phyloP scores from a whole-genome alignment of 23 red algal species.

The Gracilaria caudata region DNA sequence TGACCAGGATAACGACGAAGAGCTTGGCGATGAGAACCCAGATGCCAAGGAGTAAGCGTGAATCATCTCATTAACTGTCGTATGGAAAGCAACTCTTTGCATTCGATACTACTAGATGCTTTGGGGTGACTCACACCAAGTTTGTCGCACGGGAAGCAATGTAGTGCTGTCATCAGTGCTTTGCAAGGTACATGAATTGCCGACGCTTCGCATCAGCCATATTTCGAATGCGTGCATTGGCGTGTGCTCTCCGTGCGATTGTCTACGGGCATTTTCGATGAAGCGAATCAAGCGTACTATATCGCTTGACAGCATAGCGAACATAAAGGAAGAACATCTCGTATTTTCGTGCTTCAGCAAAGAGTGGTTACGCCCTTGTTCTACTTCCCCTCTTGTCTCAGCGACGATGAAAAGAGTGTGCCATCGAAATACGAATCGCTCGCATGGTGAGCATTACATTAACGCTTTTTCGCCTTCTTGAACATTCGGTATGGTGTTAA shows the following conservation, averaged over 20 bases:
- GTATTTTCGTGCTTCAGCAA: slow-evolving; percentile 35
- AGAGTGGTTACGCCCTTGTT: slow-evolving; percentile 1
- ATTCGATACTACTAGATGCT: slow-evolving; percentile 14
- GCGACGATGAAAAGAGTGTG: neutral
- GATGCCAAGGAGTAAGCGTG: slow-evolving; percentile 53
- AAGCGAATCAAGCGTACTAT: slow-evolving; percentile 21
- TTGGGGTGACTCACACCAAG: slow-evolving; percentile 1
- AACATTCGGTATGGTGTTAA: neutral
- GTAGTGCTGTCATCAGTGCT: neutral
- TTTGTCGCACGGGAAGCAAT: slow-evolving; percentile 9
- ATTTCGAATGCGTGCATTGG: slow-evolving; percentile 12
- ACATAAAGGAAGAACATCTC: slow-evolving; percentile 39
- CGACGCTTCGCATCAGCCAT: slow-evolving; percentile 12
- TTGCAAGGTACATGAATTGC: neutral
- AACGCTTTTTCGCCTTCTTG: neutral
- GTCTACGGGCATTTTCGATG: slow-evolving; percentile 29
- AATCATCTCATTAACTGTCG: slow-evolving; percentile 13
- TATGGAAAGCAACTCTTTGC: slow-evolving; percentile 16
- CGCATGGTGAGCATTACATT: neutral
- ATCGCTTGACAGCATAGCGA: slow-evolving; percentile 28
- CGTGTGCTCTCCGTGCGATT: slow-evolving; percentile 5
- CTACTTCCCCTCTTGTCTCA: neutral
- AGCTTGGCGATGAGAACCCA: slow-evolving; percentile 62
- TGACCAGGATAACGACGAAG: slow-evolving; percentile 58
- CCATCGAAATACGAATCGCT: neutral